phyloP scores from a whole-genome alignment of 345 rosid genomes.

The Limnanthes douglasii region DNA sequence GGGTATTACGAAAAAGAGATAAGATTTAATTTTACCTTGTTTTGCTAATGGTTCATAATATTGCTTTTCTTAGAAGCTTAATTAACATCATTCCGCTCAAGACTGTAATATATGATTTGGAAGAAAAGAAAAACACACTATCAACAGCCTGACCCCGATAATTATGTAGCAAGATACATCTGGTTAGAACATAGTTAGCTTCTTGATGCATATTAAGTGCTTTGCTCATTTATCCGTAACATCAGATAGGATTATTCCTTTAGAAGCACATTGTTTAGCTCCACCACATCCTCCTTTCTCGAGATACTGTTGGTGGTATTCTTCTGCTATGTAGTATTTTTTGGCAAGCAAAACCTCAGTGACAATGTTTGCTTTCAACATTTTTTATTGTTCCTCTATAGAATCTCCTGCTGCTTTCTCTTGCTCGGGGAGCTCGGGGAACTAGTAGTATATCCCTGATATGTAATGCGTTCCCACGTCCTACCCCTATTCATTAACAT shows the following conservation, averaged over 20 bases:
- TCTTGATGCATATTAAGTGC: too few relatives aligned
- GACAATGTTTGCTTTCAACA: slow-evolving; percentile 31
- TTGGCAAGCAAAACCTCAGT: slow-evolving; percentile 67
- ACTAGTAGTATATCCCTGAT: slow-evolving; percentile 79
- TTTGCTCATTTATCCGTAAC: slow-evolving; percentile 71
- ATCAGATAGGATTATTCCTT: slow-evolving; percentile 70
- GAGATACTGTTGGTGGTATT: slow-evolving; percentile 76
- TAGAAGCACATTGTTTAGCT: slow-evolving; percentile 37
- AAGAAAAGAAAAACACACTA: too few relatives aligned
- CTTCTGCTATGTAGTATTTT: slow-evolving; percentile 65
- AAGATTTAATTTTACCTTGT: too few relatives aligned
- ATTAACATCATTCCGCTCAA: too few relatives aligned
- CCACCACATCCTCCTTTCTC: slow-evolving; percentile 57
- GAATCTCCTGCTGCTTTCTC: slow-evolving; percentile 38
- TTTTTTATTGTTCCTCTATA: slow-evolving; percentile 42
- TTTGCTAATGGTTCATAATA: too few relatives aligned
- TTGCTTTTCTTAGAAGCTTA: too few relatives aligned
- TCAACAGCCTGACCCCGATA: too few relatives aligned
- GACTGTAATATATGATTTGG: too few relatives aligned
- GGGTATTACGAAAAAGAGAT: too few relatives aligned
- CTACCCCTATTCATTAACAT: slow-evolving; percentile 36
- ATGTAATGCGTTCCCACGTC: slow-evolving; percentile 79
- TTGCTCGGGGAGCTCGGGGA: slow-evolving; percentile 39
- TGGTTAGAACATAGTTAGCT: too few relatives aligned
- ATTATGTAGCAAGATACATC: too few relatives aligned